Base-by-base conservation (phyloP, 2,329 filamentous ascomycete genomes). In the Cercospora brassicicola region DNA sequence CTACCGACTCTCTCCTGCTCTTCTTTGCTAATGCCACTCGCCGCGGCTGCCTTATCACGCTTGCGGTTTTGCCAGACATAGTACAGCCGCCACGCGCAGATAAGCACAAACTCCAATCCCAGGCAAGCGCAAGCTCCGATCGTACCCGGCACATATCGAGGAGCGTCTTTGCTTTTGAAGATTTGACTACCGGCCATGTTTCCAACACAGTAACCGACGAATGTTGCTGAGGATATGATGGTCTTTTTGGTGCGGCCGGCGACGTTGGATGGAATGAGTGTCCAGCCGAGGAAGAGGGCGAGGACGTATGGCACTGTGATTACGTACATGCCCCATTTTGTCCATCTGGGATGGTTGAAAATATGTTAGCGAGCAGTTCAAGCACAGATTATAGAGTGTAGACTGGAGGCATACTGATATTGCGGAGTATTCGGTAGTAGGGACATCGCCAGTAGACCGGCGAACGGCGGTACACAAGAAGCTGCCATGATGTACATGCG, bases 1-100 rank as follows among this genome's bases (percentile, higher is more conserved):
- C 86, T 89, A 69, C 90, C 90, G 3, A 85, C 90, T 3, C 74
- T 88, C 65, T 81, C 88, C 48, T 90, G 89, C 2, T 89, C 90
- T 1, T 82, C 88, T 48, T 87, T 88, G 36, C 51, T 69, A 4
- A 76, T 23, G 3, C 74, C 73, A 67, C 73, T 76, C 30, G 69
- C 70, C 23, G 59, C 69, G 2, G 74, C 74, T 20, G 66, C 69
- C 31, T 56, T 66, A 11, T 77, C 74, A 11, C 76, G 67, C 15
- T 69, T 68, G 28, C 73, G 75, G 67, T 84, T 84, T 28, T 82
- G 75, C 69, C 78, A 75, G 20, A 81, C 77, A 51, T 83, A 80
- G 6, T 81, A 78, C 0, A 78, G 11, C 6, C 82, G 76, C 82
- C 82, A 84, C 0, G 68, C 42, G 9, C 78, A 60, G 1, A 84